Evolutionary conservation across 768 basidiomycete genomes (phyloP).

Genomic region (Mrakia frigida): DNA sequence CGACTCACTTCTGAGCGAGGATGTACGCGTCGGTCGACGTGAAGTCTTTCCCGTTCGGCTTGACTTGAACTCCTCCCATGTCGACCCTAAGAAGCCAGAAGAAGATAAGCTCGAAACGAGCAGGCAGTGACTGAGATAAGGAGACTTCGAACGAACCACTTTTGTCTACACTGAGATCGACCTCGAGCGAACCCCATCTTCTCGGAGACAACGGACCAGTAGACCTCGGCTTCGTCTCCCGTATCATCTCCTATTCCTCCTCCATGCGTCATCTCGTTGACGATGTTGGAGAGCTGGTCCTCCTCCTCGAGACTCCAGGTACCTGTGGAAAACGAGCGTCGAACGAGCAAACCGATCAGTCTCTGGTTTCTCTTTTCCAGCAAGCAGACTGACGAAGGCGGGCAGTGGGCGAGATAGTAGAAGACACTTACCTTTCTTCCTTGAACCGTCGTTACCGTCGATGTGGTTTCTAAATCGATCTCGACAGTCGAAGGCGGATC

Average conservation of each 20-base stretch:
- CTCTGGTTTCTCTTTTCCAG: not conserved
- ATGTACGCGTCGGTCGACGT: constrained; percentile 62
- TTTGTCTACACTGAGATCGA: constrained; percentile 78
- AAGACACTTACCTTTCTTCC: constrained; percentile 52
- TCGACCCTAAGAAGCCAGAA: not conserved
- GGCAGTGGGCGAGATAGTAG: not conserved
- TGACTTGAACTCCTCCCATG: constrained; percentile 47
- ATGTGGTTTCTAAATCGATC: constrained; percentile 83
- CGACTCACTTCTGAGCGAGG: constrained; percentile 68
- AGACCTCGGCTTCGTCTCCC: constrained; percentile 64
- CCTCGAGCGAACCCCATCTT: constrained; percentile 70
- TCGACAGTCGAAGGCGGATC: constrained; percentile 73
- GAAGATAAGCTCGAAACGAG: too few species aligned
- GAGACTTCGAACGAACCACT: constrained; percentile 56
- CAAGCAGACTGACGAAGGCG: not conserved
- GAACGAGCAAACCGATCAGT: too few species aligned
- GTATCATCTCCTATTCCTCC: too few species aligned
- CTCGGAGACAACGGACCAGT: constrained; percentile 72
- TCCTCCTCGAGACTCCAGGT: constrained; percentile 77
- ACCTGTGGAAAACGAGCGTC: constrained; percentile 46
- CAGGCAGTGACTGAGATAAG: too few species aligned
- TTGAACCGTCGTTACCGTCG: constrained; percentile 55
- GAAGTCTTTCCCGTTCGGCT: constrained; percentile 65
- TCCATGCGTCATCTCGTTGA: not conserved
- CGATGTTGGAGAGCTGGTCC: constrained; percentile 41